phyloP scores from a whole-genome alignment of 192 early-diverging fungal genomes.

The Coemansia sp. region DNA sequence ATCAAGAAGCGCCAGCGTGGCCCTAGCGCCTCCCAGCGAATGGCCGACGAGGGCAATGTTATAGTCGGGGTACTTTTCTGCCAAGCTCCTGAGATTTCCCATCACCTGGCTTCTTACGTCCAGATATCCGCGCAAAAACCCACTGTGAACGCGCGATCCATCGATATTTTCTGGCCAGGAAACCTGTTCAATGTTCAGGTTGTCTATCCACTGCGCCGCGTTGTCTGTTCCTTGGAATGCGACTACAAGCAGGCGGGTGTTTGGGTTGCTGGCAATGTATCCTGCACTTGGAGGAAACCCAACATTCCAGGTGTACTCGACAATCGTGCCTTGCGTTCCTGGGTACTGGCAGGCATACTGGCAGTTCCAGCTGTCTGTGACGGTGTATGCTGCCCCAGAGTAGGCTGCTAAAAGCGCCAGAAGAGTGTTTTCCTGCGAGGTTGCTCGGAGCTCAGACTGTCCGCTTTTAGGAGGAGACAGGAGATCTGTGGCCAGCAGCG shows the following conservation, averaged over 20 bases:
- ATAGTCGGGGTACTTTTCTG: conserved; percentile 34
- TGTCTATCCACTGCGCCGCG: conserved; percentile 34
- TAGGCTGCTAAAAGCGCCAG: conserved; percentile 41
- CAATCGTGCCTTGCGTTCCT: conserved; percentile 35
- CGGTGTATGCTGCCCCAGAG: conserved; percentile 45
- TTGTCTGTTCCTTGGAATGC: conserved; percentile 48
- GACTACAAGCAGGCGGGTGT: conserved; percentile 21
- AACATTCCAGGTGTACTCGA: conserved; percentile 39
- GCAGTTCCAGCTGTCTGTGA: conserved; percentile 38
- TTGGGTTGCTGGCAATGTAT: conserved; percentile 44
- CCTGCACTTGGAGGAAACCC: conserved; percentile 31
- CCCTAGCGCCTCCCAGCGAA: conserved; percentile 45
- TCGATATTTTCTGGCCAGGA: conserved; percentile 26
- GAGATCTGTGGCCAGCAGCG: background rate
- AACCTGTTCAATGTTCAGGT: conserved; percentile 20
- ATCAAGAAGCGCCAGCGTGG: conserved; percentile 33
- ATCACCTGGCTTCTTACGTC: conserved; percentile 19
- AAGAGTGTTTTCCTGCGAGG: conserved; percentile 6
- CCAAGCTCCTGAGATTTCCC: conserved; percentile 7
- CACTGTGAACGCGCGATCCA: conserved; percentile 40
- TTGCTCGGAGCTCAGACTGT: background rate
- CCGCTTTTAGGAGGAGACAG: conserved; percentile 4
- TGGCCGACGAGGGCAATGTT: conserved; percentile 40
- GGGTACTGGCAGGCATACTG: conserved; percentile 36
- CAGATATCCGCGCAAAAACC: conserved; percentile 43